Percentiles rank a stretch among this genome's conserved stretches.
These are phyloP conservation scores for Friedmanniomyces simplex DNA, from an alignment of 495 filamentous ascomycete genomes.

Conservation along the genomic window DNA sequence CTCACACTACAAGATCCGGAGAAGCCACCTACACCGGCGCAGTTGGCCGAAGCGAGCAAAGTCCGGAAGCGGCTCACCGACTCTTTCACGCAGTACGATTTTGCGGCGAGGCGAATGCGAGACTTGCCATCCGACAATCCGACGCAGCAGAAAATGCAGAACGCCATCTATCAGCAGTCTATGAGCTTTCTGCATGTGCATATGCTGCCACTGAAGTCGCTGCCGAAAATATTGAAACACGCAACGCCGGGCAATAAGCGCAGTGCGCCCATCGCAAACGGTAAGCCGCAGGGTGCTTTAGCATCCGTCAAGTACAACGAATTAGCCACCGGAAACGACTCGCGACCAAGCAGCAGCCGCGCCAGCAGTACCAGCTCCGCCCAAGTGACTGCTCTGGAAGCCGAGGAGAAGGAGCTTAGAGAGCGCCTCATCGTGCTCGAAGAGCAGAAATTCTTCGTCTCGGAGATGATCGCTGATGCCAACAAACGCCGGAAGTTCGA, in stretches of 20 bases:
- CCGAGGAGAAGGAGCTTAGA: slow-evolving; percentile 74
- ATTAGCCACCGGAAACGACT: slow-evolving; percentile 38
- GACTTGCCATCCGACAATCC: slow-evolving; percentile 63
- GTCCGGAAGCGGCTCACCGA: slow-evolving; percentile 86
- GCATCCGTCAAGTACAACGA: slow-evolving; percentile 52
- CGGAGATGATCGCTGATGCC: slow-evolving; percentile 77
- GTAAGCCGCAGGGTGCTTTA: slow-evolving; percentile 36
- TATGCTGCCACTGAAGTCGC: slow-evolving; percentile 80
- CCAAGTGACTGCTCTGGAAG: slow-evolving; percentile 64
- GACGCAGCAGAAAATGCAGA: slow-evolving; percentile 68
- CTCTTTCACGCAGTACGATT: slow-evolving; percentile 80
- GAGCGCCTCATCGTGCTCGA: slow-evolving; percentile 84
- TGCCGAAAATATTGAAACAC: slow-evolving; percentile 73
- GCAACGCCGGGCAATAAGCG: slow-evolving; percentile 47
- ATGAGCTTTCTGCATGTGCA: slow-evolving; percentile 80
- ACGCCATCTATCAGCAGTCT: slow-evolving; percentile 72
- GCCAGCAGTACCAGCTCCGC: slow-evolving; percentile 11
- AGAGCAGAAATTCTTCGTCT: slow-evolving; percentile 87
- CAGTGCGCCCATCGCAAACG: slow-evolving; percentile 26
- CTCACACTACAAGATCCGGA: slow-evolving; percentile 58
- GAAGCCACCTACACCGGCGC: slow-evolving; percentile 59
- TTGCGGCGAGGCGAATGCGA: slow-evolving; percentile 70
- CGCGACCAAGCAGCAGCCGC: slow-evolving; percentile 23
- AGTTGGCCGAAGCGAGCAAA: slow-evolving; percentile 81
- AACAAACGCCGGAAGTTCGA: slow-evolving; percentile 76